Evolutionary conservation across 768 basidiomycete species (phyloP).

Genomic region (Russula vinacea): DNA sequence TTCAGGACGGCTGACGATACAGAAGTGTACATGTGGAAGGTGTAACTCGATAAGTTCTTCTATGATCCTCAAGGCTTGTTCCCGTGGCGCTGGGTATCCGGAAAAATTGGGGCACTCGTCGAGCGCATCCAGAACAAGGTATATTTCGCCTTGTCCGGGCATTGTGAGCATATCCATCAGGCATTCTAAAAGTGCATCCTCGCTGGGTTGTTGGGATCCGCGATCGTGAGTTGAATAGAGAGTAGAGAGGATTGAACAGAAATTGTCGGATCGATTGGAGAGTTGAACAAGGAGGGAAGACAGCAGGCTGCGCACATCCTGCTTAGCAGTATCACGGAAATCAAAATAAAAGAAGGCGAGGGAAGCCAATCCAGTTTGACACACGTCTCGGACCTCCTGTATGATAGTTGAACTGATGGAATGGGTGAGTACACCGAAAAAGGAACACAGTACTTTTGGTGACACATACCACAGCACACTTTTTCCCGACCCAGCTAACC

Average conservation of each 20-base stretch:
- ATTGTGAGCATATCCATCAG: not conserved
- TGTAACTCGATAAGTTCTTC: not conserved
- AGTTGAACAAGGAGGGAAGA: not conserved
- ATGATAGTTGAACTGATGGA: not conserved
- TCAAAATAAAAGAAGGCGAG: not conserved
- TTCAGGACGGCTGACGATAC: not conserved
- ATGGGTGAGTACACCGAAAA: not conserved
- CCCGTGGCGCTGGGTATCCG: not conserved
- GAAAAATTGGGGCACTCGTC: not conserved
- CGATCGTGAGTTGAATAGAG: not conserved
- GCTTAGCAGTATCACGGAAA: not conserved
- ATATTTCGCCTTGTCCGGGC: not conserved
- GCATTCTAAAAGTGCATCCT: not conserved
- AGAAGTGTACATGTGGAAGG: not conserved
- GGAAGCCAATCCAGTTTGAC: not conserved
- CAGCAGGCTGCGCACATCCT: not conserved
- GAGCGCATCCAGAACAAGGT: not conserved
- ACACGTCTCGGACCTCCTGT: not conserved
- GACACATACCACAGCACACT: not conserved
- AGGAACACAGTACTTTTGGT: not conserved
- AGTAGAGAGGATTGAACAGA: not conserved
- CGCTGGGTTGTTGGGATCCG: not conserved
- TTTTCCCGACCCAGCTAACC: conserved; percentile 2
- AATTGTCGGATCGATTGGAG: not conserved
- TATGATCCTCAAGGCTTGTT: not conserved